Evolutionary conservation across 1,284 basidiomycete species (phyloP), one percentile per base, ranked within the genome.

Genomic region (Irpex rosettiformis): DNA sequence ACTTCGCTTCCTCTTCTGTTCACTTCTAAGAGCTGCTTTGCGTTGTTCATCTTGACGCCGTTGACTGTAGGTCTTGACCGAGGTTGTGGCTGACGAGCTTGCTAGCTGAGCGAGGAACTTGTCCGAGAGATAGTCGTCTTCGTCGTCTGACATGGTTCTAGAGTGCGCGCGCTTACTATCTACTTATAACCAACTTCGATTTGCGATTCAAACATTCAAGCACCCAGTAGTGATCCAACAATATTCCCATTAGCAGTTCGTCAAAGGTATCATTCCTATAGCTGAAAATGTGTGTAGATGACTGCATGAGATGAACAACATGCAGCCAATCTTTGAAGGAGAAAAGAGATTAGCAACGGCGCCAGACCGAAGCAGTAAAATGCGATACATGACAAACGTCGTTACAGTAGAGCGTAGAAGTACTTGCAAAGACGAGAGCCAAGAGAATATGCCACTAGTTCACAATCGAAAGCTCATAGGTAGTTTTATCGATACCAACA

Each of bases 41-140:
- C 76, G 81, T 55, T 81, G 69, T 1, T 83, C 84, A 60, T 88
- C 82, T 67, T 85, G 85, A 10, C 91, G 84, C 45, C 82, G 77
- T 64, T 89, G 81, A 16, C 77, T 74, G 65, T 93, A 93, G 0
- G 87, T 88, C 64, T 80, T 82, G 4, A 82, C 74, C 33, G 67
- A 64, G 5, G 70, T 48, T 13, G 53, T 59, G 4, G 69, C 68
- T 5, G 76, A 65, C 11, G 71, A 57, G n/a, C 75, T 42, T 8
- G 72, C 59, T 13, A 71, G 43, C 2, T 78, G 77, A 52, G 80
- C 63, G 11, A 93, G 77, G 70, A 92, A 93, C 68, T 91, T 93
- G 77, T 92, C 89, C 13, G 90, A 92, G 52, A 93, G 80, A 67
- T 93, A 93, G 74, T 93, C 89, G 62, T 89, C 89, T 66, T 91